phyloP scores from a whole-genome alignment of 768 basidiomycete genomes.

The Xerocomellus chrysenteron region DNA sequence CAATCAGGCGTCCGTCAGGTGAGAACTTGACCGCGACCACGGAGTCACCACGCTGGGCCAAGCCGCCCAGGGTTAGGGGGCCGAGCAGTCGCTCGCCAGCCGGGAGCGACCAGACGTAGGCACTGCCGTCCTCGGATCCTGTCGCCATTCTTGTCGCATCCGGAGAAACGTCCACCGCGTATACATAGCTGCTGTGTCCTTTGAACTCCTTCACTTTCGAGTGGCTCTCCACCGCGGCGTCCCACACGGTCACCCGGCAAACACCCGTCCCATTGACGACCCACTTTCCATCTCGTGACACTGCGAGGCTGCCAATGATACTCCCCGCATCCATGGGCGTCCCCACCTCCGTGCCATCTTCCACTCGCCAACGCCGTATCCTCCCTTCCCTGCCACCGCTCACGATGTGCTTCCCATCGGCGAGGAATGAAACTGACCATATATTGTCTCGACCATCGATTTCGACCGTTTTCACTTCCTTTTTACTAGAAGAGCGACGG shows the following conservation, averaged over 20 bases:
- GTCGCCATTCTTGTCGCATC: constrained; percentile 3
- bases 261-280: background rate
- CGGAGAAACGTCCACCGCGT: constrained; percentile 1
- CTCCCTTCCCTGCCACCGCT: background rate
- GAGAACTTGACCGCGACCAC: constrained; percentile 9
- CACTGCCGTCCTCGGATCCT: background rate
- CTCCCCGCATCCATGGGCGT: background rate
- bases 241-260: background rate
- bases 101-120: constrained; percentile 7
- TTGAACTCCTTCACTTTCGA: background rate
- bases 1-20: constrained; percentile 2
- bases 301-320: background rate
- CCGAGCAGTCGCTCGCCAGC: background rate
- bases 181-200: background rate
- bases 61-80: background rate
- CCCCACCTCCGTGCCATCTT: background rate
- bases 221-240: background rate
- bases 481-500: background rate
- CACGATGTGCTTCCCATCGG: background rate
- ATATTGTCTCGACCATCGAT: background rate
- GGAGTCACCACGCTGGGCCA: background rate
- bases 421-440: background rate
- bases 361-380: constrained; percentile 3
- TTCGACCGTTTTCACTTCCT: background rate
- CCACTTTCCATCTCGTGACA: constrained; percentile 3